phyloP scores from a whole-genome alignment of 2,329 filamentous ascomycete species.

The Aureobasidium lini region DNA sequence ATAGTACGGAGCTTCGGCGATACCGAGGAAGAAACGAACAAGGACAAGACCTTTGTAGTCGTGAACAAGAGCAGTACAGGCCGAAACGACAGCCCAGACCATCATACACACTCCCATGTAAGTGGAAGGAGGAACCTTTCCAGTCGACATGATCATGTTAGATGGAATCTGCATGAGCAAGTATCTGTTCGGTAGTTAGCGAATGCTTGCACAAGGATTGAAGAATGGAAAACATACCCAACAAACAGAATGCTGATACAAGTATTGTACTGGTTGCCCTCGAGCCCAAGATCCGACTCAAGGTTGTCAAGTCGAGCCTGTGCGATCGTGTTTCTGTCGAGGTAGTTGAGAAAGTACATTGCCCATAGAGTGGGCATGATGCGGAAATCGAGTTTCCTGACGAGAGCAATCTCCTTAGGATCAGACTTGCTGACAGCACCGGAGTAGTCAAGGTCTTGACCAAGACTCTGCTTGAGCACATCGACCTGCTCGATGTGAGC shows the following conservation, averaged over 20 bases:
- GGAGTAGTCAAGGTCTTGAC: background rate
- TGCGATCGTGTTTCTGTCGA: constrained; percentile 52
- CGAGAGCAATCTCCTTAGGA: constrained; percentile 20
- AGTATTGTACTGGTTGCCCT: constrained; percentile 50
- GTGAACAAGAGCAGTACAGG: constrained; percentile 44
- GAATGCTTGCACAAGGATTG: constrained; percentile 42
- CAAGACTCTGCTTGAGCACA: background rate
- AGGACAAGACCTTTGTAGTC: constrained; percentile 43
- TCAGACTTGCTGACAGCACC: background rate
- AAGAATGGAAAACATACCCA: constrained; percentile 43
- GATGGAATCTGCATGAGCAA: constrained; percentile 48
- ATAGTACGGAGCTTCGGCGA: constrained; percentile 39
- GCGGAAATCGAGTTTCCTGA: constrained; percentile 39
- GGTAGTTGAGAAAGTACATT: constrained; percentile 57
- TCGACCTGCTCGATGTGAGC: background rate
- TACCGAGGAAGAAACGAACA: constrained; percentile 48
- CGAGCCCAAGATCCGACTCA: constrained; percentile 47
- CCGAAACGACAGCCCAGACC: constrained; percentile 45
- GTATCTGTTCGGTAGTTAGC: constrained; percentile 26
- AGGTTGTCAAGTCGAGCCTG: constrained; percentile 54
- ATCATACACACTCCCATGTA: constrained; percentile 48
- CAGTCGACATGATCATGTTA: constrained; percentile 43
- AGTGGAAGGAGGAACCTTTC: constrained; percentile 40
- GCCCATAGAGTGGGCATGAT: constrained; percentile 43
- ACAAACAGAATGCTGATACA: constrained; percentile 51